Evolutionary conservation across 805 yeast species (phyloP), one percentile per base, ranked within the genome.

Genomic region (Priceomyces castillae): DNA sequence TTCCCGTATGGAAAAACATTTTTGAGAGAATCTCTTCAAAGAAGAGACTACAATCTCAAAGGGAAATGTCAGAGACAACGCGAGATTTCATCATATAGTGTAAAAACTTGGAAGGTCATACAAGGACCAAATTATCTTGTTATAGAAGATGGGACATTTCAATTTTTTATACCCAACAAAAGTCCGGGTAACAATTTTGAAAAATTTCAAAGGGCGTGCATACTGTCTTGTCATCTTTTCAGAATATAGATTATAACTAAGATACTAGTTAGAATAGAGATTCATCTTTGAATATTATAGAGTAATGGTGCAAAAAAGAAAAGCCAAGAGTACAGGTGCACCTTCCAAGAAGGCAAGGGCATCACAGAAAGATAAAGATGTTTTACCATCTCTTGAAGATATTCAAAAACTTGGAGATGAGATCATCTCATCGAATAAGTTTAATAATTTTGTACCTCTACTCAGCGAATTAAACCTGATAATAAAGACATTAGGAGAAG

Each of bases 51-150:
- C 75, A 66, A 70, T 74, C 47, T 57, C 56, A 42, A 49, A 61
- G 75, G 76, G 74, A 63, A 62, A 57, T 58, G 74, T 69, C 61
- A 50, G 73, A 56, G 59, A 51, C 59, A 53, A 78, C 81, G 81
- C 76, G 73, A 76, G 78, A 65, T 67, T 73, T 78, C 83, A 78
- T 78, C 83, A 78, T 76, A 52, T 62, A 56, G 71, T 73, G 67
- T 76, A 74, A 77, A 33, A 78, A 78, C 81, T 77, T 77, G 79
- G 83, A 80, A 78, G 81, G 83, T 71, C 80, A 76, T 76, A 72
- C 60, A 64, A 62, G 51, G 40, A 37, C 18, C 7, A 37, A 37
- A 26, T 5, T 15, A 23, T 25, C 10, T 20, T 37, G 20, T 23
- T 4, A 16, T 9, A 15, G n/a, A 17, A 11, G 30, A 37, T 23